Base-by-base conservation (phyloP, 73 alveolate species). In the Paramecium octaurelia region DNA sequence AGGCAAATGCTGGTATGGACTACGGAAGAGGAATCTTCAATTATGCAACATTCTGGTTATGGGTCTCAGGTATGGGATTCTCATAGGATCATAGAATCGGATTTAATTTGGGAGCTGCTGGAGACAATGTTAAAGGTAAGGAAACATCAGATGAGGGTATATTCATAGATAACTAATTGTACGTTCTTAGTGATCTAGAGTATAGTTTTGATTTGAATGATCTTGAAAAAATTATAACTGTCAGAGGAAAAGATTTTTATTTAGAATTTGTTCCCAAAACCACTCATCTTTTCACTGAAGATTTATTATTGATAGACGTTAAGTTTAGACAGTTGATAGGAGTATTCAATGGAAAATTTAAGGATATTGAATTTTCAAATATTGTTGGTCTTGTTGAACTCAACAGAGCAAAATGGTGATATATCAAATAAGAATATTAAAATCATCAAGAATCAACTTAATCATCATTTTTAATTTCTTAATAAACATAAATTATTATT, bases 101-200 rank as follows among this genome's bases (percentile, higher is more conserved):
- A 23, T 23, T 80, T 46, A 80, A 80, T 80, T 80, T 80, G 10
- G 91, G 91, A 80, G 91, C 76, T 24, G 69, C 69, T 20, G 91
- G 91, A 44, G 18, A 44, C 24, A 64, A 42, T 31, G 29, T 24
- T 6, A 23, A 21, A 21, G 31, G 34, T 14, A 44, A 23, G 12
- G 76, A 35, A 44, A 8, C 91, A 3, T 23, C 73, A 44, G 91
- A 80, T 44, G 91, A 77, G 14, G 91, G 46, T 40, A 44, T 80
- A 9, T 80, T 80, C 23, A 44, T 44, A 0, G 91, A 80, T n/a
- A 9, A 80, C 14, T 1, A 80, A 48, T 24, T 80, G 16, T 20
- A 4, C 11, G 46, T 35, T 35, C 57, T 80, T 6, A 80, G 14
- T 5, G 14, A 80, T 35, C 23, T 80, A 18, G 91, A 40, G 7